phyloP scores from a whole-genome alignment of 257 asterid genomes.

The Eustoma russellianum region DNA sequence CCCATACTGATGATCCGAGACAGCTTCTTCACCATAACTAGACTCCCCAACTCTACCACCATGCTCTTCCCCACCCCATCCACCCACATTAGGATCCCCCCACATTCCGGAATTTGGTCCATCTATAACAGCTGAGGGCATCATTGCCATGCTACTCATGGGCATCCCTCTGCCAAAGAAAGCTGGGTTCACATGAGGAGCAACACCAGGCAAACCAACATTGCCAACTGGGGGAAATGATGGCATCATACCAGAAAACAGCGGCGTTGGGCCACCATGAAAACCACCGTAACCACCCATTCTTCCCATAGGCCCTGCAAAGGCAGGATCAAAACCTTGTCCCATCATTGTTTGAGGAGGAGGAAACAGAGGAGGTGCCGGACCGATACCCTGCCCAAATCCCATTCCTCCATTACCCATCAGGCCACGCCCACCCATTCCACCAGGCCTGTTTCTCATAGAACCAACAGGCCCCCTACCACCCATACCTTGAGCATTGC shows the following conservation, averaged over 20 bases:
- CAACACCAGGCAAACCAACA: conserved; percentile 88
- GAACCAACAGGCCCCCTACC: conserved; percentile 32
- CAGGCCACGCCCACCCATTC: conserved; percentile 58
- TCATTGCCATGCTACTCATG: conserved; percentile 86
- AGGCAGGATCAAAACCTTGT: conserved; percentile 85
- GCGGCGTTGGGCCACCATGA: conserved; percentile 65
- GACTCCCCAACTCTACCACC: conserved; percentile 86
- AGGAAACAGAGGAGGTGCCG: conserved; percentile 66
- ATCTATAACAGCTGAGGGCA: conserved; percentile 65
- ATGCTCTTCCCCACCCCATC: conserved; percentile 85
- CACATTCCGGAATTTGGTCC: conserved; percentile 89
- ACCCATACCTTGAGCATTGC: conserved; percentile 31
- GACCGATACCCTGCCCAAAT: conserved; percentile 72
- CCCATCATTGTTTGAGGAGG: conserved; percentile 94
- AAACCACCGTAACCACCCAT: conserved; percentile 83
- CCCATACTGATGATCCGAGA: conserved; percentile 76
- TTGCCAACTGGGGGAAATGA: conserved; percentile 66
- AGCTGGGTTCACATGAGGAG: conserved; percentile 96
- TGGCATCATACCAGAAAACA: conserved; percentile 64
- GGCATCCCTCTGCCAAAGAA: conserved; percentile 92
- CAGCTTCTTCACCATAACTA: conserved; percentile 86
- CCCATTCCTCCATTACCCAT: conserved; percentile 56
- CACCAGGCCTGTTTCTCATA: conserved; percentile 49
- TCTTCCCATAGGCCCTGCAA: conserved; percentile 89
- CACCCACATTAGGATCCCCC: conserved; percentile 69